Base-by-base conservation (phyloP, 768 basidiomycete genomes). In the Trichaptum fuscoviolaceum region DNA sequence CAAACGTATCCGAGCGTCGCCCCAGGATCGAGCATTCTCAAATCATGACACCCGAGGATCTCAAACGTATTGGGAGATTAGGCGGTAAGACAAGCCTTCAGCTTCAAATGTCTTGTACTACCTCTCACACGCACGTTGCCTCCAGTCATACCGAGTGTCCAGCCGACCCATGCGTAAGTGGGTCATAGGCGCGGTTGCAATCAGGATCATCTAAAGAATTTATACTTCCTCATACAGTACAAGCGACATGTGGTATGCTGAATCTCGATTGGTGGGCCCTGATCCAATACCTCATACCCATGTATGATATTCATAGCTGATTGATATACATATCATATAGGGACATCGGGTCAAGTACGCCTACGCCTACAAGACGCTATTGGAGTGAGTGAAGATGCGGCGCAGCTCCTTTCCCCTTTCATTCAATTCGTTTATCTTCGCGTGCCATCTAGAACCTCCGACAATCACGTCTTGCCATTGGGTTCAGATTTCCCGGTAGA, bases 401-500 rank as follows among this genome's bases (percentile, higher is more conserved):
- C 57, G 12, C 24, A 58, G 20, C 15, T 6, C 25, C 6, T 9
- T 62, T 63, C 57, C 35, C 60, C 60, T 63, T 63, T n/a, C 63
- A 17, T 35, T 36, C 34, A 35, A 7, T 23, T n/a, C 24, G 58
- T 20, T 18, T 23, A 6, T 30, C 63, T 59, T 61, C 42, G 35
- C 59, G 5, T 35, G 25, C 18, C 8, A 63, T 15, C 42, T 65
- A 89, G 86, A 67, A 75, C 75, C 2, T 89, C 90, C 12, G 79
- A 74, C 6, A 76, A 78, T n/a, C 76, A 82, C 0, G 74, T 87
- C 17, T 82, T 96, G 1, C 88, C 94, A 0, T 81, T 98, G 1
- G 96, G 96, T 1, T 93, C 94, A 2, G 96, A 98, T 75, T 97
- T 98, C 76, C 96, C 96, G 0, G 88, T 98, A 2, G 96, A 98